phyloP scores from a whole-genome alignment of 768 basidiomycete genomes.

The Asterophora parasitica region DNA sequence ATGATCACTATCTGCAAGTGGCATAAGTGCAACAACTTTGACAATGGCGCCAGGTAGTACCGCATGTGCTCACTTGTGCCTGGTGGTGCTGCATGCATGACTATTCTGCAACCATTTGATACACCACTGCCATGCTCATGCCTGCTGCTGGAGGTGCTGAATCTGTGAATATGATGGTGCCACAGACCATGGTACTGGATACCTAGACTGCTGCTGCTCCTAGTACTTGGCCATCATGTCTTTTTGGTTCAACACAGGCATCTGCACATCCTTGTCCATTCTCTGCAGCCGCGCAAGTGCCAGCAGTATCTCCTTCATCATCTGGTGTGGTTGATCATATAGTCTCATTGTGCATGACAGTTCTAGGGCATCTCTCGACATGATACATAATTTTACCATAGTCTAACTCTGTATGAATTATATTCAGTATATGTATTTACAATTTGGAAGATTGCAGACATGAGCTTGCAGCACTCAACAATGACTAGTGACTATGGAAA shows the following conservation, averaged over 20 bases:
- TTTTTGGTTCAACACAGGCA: slow-evolving; percentile 91
- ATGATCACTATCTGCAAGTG: slow-evolving; percentile 61
- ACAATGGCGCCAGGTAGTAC: slow-evolving; percentile 62
- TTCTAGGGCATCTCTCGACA: too few relatives aligned
- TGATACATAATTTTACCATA: too few relatives aligned
- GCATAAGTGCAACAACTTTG: slow-evolving; percentile 63
- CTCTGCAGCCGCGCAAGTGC: slow-evolving; percentile 86
- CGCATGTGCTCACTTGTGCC: slow-evolving; percentile 23
- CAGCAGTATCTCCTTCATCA: slow-evolving; percentile 89
- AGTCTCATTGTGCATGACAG: too few relatives aligned
- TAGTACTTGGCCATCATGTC: slow-evolving; percentile 95
- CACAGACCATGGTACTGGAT: too few relatives aligned
- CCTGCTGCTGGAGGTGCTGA: slow-evolving; percentile 93
- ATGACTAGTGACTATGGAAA: too few relatives aligned
- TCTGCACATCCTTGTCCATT: slow-evolving; percentile 86
- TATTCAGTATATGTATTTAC: too few relatives aligned
- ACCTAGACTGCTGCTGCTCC: slow-evolving; percentile 84
- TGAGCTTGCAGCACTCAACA: too few relatives aligned
- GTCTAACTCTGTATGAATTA: too few relatives aligned
- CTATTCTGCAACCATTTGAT: too few relatives aligned
- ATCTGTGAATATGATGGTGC: slow-evolving; percentile 82
- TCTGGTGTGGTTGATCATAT: slow-evolving; percentile 85
- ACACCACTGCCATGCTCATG: too few relatives aligned
- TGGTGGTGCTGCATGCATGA: too few relatives aligned
- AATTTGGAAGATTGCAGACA: too few relatives aligned